These are phyloP conservation scores for Linnemannia elongata DNA, from an alignment of 192 early-diverging fungal species.

Conservation along the genomic window DNA sequence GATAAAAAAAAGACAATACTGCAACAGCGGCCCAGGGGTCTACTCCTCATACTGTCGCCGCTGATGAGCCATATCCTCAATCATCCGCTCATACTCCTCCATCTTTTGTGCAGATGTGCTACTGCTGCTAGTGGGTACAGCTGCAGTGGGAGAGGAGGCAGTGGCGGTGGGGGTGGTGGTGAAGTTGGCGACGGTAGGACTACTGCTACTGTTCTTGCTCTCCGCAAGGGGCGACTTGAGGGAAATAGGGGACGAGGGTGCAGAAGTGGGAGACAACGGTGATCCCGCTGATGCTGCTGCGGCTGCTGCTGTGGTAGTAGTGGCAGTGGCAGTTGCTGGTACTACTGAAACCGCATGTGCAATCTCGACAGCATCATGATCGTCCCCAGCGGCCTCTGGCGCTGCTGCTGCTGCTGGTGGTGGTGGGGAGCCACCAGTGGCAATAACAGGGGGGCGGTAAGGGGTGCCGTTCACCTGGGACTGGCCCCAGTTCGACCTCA, in stretches of 20 bases:
- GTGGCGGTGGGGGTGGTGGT: not conserved
- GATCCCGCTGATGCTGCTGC: not conserved
- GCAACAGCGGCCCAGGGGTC: not conserved
- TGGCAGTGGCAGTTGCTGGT: not conserved
- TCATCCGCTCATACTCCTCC: constrained; percentile 53
- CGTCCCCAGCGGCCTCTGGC: not conserved
- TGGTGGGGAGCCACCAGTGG: not conserved
- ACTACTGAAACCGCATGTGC: not conserved
- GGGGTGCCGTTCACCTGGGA: constrained; percentile 18
- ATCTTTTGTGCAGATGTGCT: constrained; percentile 35
- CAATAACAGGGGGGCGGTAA: not conserved
- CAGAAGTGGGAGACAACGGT: too few species aligned
- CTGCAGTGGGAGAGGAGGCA: not conserved
- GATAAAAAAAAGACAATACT: not conserved
- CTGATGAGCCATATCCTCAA: constrained; percentile 48
- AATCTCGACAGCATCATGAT: too few species aligned
- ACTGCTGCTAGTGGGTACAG: too few species aligned
- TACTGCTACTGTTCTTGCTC: not conserved
- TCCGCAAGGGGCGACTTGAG: too few species aligned
- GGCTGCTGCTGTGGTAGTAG: not conserved
- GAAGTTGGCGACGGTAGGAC: not conserved
- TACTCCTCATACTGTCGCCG: constrained; percentile 40
- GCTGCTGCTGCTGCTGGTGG: not conserved
- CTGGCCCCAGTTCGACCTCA: constrained; percentile 38
- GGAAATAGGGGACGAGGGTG: too few species aligned